Evolutionary conservation across 805 yeast species (phyloP), one percentile per base, ranked within the genome.

Genomic region (Suhomyces xylopsoci): DNA sequence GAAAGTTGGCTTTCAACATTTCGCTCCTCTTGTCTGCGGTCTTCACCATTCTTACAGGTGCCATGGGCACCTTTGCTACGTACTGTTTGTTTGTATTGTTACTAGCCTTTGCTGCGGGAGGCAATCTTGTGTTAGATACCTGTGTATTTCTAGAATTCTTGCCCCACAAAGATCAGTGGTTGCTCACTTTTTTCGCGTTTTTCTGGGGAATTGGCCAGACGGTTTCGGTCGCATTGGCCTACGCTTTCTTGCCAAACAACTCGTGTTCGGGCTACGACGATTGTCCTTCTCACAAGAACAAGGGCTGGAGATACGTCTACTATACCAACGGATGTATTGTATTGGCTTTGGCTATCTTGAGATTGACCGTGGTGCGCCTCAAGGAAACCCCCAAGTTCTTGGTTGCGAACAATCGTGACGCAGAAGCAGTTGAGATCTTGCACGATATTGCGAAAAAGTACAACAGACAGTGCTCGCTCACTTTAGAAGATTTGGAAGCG

Each of bases 241-340:
- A 85, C 83, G 85, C 82, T 0, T 77, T 80, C 51, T 67, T 83
- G 47, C 77, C 83, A 12, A 74, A 78, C 53, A 70, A 70, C 54
- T 77, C 82, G 4, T 82, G 87, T 34, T 53, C 54, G 48, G 63
- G 68, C 24, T 62, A 63, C 7, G 73, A 62, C n/a, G 42, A 70
- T 49, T 83, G 88, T 64, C 71, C 76, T 14, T 69, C 79, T 4
- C 55, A 61, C 20, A 61, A 69, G 25, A 83, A 83, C 65, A 75
- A 77, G 64, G 88, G 88, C 44, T 83, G 88, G 87, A 66, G 88
- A 61, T 83, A 83, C 62, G 70, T 74, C 45, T 70, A 73, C 58
- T 75, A 77, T 52, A 80, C 80, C 6, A 61, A 80, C 47, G 66
- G 78, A 8, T 77, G 83, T 22, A 58, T 83, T 30, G 84, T 83